Evolutionary conservation across 345 rosid genomes (phyloP).

Genomic region (Murraya koenigii): DNA sequence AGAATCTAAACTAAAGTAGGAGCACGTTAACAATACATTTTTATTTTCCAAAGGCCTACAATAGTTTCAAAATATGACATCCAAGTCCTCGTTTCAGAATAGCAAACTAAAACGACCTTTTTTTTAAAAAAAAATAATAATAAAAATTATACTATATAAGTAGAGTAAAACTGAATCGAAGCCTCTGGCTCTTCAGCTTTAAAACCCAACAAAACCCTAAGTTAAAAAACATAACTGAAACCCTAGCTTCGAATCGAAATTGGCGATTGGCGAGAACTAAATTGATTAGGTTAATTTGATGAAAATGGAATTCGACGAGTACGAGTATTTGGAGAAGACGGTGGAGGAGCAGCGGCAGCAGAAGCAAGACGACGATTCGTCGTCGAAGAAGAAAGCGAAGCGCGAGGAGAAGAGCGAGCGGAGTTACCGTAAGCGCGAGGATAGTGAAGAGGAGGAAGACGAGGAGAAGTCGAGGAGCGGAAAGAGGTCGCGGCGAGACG

Average conservation of each 20-base stretch:
- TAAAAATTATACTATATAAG: too few relatives aligned
- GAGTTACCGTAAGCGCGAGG: slow-evolving; percentile 59
- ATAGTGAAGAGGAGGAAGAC: slow-evolving; percentile 31
- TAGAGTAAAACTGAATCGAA: not conserved
- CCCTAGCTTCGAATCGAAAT: slow-evolving; percentile 1
- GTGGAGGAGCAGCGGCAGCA: slow-evolving; percentile 62
- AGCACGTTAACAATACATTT: not conserved
- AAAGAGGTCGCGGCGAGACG: slow-evolving; percentile 60
- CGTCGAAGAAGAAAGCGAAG: slow-evolving; percentile 43
- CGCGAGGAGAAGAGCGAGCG: slow-evolving; percentile 56
- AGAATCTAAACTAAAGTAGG: too few relatives aligned
- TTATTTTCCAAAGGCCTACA: not conserved
- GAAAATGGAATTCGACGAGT: slow-evolving; percentile 86
- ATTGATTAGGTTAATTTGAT: not conserved
- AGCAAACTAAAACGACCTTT: not conserved
- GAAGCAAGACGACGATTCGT: slow-evolving; percentile 38
- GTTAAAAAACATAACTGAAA: too few relatives aligned
- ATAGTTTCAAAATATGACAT: not conserved
- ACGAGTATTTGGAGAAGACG: slow-evolving; percentile 90
- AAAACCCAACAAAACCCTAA: slow-evolving; percentile 17
- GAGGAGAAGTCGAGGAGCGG: slow-evolving; percentile 47
- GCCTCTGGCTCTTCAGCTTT: not conserved
- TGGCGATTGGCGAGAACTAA: not conserved
- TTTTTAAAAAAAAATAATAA: too few relatives aligned
- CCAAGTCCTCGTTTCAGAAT: not conserved